Percentiles rank a stretch among this genome's conserved stretches.
Evolutionary conservation across 345 rosid genomes (phyloP).

Genomic region (Psidium guajava): DNA sequence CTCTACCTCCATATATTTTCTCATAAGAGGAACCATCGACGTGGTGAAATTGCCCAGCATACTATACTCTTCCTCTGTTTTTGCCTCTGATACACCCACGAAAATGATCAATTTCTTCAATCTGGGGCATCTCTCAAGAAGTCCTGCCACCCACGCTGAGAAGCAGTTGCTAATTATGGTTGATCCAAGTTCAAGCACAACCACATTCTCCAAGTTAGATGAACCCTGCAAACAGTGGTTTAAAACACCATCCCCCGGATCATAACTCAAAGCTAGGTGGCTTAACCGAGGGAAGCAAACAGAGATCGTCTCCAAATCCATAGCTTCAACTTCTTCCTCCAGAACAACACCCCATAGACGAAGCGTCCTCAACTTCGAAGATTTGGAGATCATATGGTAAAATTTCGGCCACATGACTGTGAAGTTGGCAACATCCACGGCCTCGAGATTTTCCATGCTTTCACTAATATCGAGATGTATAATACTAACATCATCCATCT

Average conservation of each 20-base stretch:
- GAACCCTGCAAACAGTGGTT: slow-evolving; percentile 56
- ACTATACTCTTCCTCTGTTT: slow-evolving; percentile 55
- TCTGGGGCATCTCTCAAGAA: slow-evolving; percentile 64
- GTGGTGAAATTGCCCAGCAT: slow-evolving; percentile 61
- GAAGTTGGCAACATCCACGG: slow-evolving; percentile 69
- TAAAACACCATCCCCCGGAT: slow-evolving; percentile 46
- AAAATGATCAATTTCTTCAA: slow-evolving; percentile 57
- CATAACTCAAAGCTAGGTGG: slow-evolving; percentile 64
- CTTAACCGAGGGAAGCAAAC: slow-evolving; percentile 53
- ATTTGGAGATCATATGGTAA: slow-evolving; percentile 72
- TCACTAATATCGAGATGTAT: slow-evolving; percentile 78
- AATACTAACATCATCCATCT: slow-evolving; percentile 80
- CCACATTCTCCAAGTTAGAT: slow-evolving; percentile 46
- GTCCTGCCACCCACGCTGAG: slow-evolving; percentile 63
- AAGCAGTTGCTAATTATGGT: slow-evolving; percentile 52
- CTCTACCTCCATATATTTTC: slow-evolving; percentile 64
- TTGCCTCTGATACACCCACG: slow-evolving; percentile 64
- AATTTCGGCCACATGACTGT: slow-evolving; percentile 77
- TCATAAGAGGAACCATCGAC: slow-evolving; percentile 69
- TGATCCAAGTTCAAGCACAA: slow-evolving; percentile 75
- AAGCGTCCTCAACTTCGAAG: slow-evolving; percentile 63
- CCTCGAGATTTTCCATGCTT: slow-evolving; percentile 57
- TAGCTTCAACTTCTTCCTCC: slow-evolving; percentile 25
- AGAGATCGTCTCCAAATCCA: slow-evolving; percentile 66
- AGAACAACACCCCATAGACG: slow-evolving; percentile 78